These are phyloP conservation scores for Fusarium foetens DNA, from an alignment of 2,329 filamentous ascomycete genomes.

Conservation along the genomic window DNA sequence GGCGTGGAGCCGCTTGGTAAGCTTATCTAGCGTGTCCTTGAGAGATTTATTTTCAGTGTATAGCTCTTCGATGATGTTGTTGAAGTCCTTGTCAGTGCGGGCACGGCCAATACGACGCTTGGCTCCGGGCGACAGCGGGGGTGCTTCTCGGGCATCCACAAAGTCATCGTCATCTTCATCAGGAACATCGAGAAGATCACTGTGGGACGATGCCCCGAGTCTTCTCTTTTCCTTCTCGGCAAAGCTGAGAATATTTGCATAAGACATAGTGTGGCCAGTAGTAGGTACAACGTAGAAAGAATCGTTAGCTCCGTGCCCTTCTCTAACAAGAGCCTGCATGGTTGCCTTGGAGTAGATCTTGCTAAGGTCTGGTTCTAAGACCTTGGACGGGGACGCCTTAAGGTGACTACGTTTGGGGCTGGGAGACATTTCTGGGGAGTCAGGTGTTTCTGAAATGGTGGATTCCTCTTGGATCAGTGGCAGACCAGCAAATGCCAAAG, in stretches of 20 bases:
- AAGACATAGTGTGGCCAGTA: conserved; percentile 90
- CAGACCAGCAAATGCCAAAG: conserved; percentile 90
- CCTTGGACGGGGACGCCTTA: conserved; percentile 47
- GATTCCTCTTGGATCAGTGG: conserved; percentile 73
- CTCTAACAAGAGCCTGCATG: conserved; percentile 79
- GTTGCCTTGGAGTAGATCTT: conserved; percentile 88
- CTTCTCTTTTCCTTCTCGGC: conserved; percentile 74
- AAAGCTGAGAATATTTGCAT: conserved; percentile 85
- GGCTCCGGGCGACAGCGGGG: conserved; percentile 56
- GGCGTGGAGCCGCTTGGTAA: conserved; percentile 87
- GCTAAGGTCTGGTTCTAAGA: conserved; percentile 73
- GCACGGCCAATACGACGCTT: conserved; percentile 55
- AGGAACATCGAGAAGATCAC: conserved; percentile 58
- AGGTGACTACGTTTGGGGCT: conserved; percentile 53
- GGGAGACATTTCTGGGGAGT: conserved; percentile 53
- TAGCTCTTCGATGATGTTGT: conserved; percentile 86
- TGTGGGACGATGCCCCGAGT: conserved; percentile 61
- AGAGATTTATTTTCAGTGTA: conserved; percentile 88
- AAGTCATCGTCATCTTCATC: conserved; percentile 86
- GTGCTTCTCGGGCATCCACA: conserved; percentile 83
- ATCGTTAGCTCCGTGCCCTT: conserved; percentile 71
- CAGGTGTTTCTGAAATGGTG: conserved; percentile 42
- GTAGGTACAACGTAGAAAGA: conserved; percentile 97
- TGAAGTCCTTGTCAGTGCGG: conserved; percentile 57
- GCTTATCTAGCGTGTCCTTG: conserved; percentile 84